Percentiles rank a stretch among this genome's conserved stretches.
Conservation (phyloP, 1,284 basidiomycete species). For the Cutaneotrichosporon cyanovorans region DNA sequence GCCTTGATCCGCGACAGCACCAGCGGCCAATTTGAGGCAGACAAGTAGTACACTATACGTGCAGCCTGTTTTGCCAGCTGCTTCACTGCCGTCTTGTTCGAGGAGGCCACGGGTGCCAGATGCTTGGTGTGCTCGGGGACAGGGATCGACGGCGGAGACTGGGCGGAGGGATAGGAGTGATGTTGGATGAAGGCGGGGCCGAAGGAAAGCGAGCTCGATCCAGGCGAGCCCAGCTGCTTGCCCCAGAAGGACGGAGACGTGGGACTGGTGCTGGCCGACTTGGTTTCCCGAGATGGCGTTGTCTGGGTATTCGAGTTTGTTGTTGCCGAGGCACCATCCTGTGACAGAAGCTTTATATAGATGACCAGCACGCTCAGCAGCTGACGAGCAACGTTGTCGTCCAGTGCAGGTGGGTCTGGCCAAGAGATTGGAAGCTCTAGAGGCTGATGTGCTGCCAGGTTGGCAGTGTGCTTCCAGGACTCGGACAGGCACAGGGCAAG, state of each 20-base stretch:
- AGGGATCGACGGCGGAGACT: constrained; percentile 5
- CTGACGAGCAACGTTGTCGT: constrained; percentile 80
- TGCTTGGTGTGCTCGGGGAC: constrained; percentile 9
- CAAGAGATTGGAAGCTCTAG: constrained; percentile 45
- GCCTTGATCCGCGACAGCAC: constrained; percentile 66
- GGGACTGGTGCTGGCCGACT: constrained; percentile 13
- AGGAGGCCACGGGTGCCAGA: constrained; percentile 12
- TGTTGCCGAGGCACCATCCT: constrained; percentile 16
- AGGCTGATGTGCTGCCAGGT: constrained; percentile 10
- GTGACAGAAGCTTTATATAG: constrained; percentile 66
- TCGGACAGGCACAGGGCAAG: constrained; percentile 67
- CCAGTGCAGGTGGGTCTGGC: constrained; percentile 67
- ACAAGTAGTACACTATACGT: constrained; percentile 77
- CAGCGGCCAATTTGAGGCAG: constrained; percentile 80
- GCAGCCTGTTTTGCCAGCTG: constrained; percentile 50
- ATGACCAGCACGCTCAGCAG: constrained; percentile 72
- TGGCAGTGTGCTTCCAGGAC: constrained; percentile 54
- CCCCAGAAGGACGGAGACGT: constrained; percentile 18
- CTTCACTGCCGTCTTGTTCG: constrained; percentile 21
- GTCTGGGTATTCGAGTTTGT: constrained; percentile 13
- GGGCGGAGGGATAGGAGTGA: constrained; percentile 27
- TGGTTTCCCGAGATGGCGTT: constrained; percentile 21
- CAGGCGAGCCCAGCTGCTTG: constrained; percentile 2
- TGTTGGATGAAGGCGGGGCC: constrained; percentile 26
- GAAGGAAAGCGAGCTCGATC: constrained; percentile 13